Evolutionary conservation across 1,284 basidiomycete genomes (phyloP), one percentile per base, ranked within the genome.

Genomic region (Melampsora americana): DNA sequence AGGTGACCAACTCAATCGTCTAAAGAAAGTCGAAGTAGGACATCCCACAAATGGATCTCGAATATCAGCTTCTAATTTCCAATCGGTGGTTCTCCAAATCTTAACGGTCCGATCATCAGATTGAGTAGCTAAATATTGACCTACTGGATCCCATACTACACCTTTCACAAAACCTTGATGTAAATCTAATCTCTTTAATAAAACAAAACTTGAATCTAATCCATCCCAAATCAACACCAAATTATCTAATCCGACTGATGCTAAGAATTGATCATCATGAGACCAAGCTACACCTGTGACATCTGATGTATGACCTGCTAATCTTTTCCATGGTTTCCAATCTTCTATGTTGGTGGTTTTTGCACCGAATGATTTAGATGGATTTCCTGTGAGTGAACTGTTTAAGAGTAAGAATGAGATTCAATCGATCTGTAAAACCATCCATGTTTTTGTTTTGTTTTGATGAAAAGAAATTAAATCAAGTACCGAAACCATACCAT

Each of bases 101-200:
- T 95, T 95, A 78, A 98, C 92, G 1, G 92, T 91, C 82, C 92
- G 90, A 84, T 99, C 96, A 83, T 98, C 95, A 16, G 93, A 95
- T 80, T 86, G 86, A n/a, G 94, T 96, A 7, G 94, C 94, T 69
- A 99, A 88, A 82, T 90, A 98, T 83, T 97, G 91, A 64, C 95
- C 95, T 5, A 95, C 92, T 0, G 96, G 95, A 84, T 99, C 96
- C 89, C 95, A 99, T 80, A 92, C 94, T 66, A 99, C 92, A 71
- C 96, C 96, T 84, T 99, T 99, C 79, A 99, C 94, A 82, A 98
- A 98, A 5, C 95, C 95, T 80, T 92, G 89, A 82, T 99, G 96
- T 71, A 89, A 88, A 77, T 92, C 91, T 44, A 99, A 87, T 81
- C 90, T 92, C 64, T 87, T 26, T 23, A 23, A 80, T 87, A 75